Percentiles rank a stretch among this genome's conserved stretches.
Evolutionary conservation across 2,329 filamentous ascomycete species (phyloP).

Genomic region (Fusarium compactum): DNA sequence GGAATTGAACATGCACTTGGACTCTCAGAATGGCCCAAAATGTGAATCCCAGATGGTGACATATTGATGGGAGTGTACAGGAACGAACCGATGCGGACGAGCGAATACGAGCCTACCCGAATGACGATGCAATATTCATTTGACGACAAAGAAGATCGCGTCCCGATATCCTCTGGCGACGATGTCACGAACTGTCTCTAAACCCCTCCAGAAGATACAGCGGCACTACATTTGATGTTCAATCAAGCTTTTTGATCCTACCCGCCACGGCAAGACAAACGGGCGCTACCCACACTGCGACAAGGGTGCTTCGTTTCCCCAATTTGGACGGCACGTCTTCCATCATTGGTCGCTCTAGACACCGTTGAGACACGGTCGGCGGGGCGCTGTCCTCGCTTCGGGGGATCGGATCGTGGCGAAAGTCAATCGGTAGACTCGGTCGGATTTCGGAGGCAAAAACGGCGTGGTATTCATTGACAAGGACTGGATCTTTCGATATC

Average conservation of each 20-base stretch:
- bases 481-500: accelerated
- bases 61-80: background rate
- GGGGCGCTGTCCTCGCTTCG: background rate
- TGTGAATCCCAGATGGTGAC: background rate
- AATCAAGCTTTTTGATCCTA: background rate
- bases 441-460: background rate
- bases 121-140: background rate
- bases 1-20: background rate
- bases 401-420: accelerated
- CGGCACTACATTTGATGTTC: background rate
- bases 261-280: background rate
- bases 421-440: background rate
- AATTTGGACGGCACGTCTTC: background rate
- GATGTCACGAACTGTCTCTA: too few species aligned
- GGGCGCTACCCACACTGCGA: background rate
- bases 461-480: too few species aligned
- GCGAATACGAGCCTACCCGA: too few species aligned
- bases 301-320: background rate
- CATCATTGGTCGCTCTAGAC: background rate
- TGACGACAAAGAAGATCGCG: background rate
- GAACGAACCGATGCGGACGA: background rate
- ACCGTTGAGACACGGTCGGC: background rate
- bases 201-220: too few species aligned
- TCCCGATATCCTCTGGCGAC: background rate
- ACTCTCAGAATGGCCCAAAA: background rate